Percentiles rank a stretch among this genome's conserved stretches.
Conservation (phyloP, 495 filamentous ascomycete genomes). For the Xylaria nigripes region DNA sequence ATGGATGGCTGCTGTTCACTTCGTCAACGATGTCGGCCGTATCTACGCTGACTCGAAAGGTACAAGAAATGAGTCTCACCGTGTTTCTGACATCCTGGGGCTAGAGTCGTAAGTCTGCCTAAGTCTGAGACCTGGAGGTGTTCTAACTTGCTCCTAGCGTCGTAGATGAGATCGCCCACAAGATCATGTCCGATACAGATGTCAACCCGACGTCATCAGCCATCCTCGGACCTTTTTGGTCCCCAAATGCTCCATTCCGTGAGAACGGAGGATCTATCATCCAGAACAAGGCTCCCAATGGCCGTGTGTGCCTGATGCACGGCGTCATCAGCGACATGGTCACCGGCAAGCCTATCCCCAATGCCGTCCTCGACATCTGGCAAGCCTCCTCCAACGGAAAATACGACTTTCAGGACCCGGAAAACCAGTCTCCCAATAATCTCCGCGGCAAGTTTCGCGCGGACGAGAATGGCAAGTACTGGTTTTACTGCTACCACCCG, state of each 20-base stretch:
- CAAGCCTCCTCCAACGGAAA: constrained; percentile 76
- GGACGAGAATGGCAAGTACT: constrained; percentile 67
- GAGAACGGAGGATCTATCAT: constrained; percentile 62
- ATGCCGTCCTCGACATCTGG: constrained; percentile 78
- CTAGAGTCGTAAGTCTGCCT: constrained; percentile 58
- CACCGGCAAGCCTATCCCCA: constrained; percentile 60
- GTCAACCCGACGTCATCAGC: constrained; percentile 68
- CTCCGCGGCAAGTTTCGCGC: constrained; percentile 74
- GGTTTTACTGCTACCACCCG: constrained; percentile 75
- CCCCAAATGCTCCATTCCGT: constrained; percentile 71
- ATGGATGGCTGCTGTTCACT: constrained; percentile 71
- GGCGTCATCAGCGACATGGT: constrained; percentile 63
- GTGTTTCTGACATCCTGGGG: constrained; percentile 70
- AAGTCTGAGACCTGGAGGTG: background rate
- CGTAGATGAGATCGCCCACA: constrained; percentile 80
- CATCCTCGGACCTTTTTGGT: constrained; percentile 85
- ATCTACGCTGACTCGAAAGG: constrained; percentile 40
- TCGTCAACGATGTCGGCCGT: constrained; percentile 44
- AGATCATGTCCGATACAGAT: constrained; percentile 61
- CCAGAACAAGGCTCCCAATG: constrained; percentile 53
- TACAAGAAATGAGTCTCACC: constrained; percentile 68
- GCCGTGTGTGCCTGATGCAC: constrained; percentile 65
- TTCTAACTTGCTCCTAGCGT: constrained; percentile 39
- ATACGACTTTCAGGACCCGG: constrained; percentile 84
- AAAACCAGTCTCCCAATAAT: constrained; percentile 70